A percentile compares a stretch with the other conserved stretches of the same genome.
phyloP scores from a whole-genome alignment of 139 green algal species.

The Tetraselmis striata region DNA sequence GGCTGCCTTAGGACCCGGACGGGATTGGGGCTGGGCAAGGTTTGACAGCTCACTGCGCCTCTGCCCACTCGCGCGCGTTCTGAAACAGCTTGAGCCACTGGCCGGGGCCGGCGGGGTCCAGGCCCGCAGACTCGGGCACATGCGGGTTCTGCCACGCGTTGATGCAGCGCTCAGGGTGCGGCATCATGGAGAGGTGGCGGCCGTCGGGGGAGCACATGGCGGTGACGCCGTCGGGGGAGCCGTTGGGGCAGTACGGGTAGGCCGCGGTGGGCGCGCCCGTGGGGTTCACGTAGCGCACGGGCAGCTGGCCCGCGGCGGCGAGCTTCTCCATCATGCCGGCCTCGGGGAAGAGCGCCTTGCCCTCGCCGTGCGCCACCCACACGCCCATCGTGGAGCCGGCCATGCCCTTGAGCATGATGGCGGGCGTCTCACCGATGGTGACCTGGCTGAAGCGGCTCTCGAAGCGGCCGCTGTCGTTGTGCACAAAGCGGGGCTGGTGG shows the following conservation, averaged over 20 bases:
- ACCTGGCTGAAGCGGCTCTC: conserved; percentile 77
- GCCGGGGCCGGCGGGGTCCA: conserved; percentile 61
- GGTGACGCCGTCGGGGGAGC: conserved; percentile 88
- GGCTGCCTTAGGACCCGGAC: too few species aligned
- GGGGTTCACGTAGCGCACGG: conserved; percentile 65
- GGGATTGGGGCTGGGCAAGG: too few species aligned
- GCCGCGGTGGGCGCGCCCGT: conserved; percentile 58
- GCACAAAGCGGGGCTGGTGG: conserved; percentile 91
- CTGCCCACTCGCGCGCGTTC: conserved; percentile 82
- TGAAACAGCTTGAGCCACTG: conserved; percentile 98
- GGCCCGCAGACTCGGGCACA: conserved; percentile 33
- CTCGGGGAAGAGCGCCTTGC: conserved; percentile 85
- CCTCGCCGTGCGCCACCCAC: conserved; percentile 96
- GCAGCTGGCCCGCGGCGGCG: conserved; percentile 45
- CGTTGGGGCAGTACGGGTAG: conserved; percentile 98
- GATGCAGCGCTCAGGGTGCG: conserved; percentile 86
- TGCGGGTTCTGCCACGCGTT: conserved; percentile 9
- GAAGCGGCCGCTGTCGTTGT: conserved; percentile 88
- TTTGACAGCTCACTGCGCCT: background rate
- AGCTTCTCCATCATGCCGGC: conserved; percentile 51
- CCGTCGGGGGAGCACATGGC: conserved; percentile 84
- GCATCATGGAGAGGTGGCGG: conserved; percentile 98
- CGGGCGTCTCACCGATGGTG: conserved; percentile 66
- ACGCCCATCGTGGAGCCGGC: conserved; percentile 79
- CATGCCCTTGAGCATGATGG: conserved; percentile 87